These are phyloP conservation scores for Ramaria sp. DNA, from an alignment of 768 basidiomycete species.

Conservation along the genomic window DNA sequence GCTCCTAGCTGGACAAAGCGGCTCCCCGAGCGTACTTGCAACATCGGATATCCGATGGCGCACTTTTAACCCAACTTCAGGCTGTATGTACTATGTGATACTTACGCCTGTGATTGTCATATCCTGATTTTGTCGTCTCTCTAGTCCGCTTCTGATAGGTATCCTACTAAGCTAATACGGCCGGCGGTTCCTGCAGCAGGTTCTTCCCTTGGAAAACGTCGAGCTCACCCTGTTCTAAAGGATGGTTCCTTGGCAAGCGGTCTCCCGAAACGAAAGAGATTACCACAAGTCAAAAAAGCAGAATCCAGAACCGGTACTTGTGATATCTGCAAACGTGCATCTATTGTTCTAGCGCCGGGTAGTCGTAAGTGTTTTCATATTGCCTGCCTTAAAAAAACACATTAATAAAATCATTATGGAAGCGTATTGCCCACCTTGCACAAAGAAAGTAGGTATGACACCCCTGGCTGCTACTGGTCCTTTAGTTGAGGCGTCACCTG, in stretches of 20 bases:
- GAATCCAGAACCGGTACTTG: constrained; percentile 6
- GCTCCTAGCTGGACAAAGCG: constrained; percentile 2
- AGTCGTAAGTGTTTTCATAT: background rate
- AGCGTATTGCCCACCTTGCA: constrained; percentile 7
- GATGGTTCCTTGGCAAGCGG: background rate
- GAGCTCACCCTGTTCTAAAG: background rate
- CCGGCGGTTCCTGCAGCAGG: background rate
- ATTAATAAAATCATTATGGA: background rate
- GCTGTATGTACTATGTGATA: constrained; percentile 28
- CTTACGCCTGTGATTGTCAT: background rate
- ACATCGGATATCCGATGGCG: constrained; percentile 45
- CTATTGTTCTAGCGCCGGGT: constrained; percentile 5
- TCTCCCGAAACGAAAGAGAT: background rate
- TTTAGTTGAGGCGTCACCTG: background rate
- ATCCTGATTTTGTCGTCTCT: too few species aligned
- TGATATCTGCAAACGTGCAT: constrained; percentile 1
- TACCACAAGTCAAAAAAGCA: background rate
- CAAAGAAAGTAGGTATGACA: background rate
- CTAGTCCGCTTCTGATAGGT: constrained; percentile 6
- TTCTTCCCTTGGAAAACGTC: background rate
- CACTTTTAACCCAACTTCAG: constrained; percentile 49
- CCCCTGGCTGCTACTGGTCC: background rate
- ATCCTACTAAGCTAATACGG: constrained; percentile 3
- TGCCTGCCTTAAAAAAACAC: background rate
- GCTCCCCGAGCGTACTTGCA: constrained; percentile 32